Conservation (phyloP, 1,284 basidiomycete species). For the Sanghuangporus sanghuang region DNA sequence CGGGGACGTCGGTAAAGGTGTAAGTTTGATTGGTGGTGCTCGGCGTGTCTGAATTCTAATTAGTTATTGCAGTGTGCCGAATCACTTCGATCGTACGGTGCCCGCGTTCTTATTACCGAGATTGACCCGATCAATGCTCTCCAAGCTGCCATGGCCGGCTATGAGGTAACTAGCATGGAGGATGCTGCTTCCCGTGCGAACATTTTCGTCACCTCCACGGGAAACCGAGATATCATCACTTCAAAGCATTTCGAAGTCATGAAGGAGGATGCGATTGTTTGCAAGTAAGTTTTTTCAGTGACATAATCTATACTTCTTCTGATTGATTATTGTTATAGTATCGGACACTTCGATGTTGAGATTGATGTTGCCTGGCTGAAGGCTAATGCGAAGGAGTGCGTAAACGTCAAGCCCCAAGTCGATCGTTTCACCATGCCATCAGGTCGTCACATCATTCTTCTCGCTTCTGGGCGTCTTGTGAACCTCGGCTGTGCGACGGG, state of each 20-base stretch:
- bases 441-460: slow-evolving; percentile 94
- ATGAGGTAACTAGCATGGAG: slow-evolving; percentile 99
- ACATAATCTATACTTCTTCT: neutral
- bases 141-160: slow-evolving; percentile 99
- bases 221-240: slow-evolving; percentile 98
- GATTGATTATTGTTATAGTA: slow-evolving; percentile 41
- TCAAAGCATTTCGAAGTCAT: slow-evolving; percentile 90
- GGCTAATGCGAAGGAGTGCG: slow-evolving; percentile 77
- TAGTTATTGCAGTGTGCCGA: slow-evolving; percentile 77
- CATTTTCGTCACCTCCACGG: slow-evolving; percentile 98
- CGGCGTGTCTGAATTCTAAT: slow-evolving; percentile 4
- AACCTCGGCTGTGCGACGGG: slow-evolving; percentile 96
- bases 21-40: slow-evolving; percentile 38
- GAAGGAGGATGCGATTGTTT: slow-evolving; percentile 98
- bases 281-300: slow-evolving; percentile 60
- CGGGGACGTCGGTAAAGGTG: slow-evolving; percentile 99
- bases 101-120: slow-evolving; percentile 95
- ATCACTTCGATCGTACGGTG: slow-evolving; percentile 94
- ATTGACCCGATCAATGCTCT: slow-evolving; percentile 99
- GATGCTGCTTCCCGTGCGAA: slow-evolving; percentile 87
- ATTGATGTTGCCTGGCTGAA: slow-evolving; percentile 99
- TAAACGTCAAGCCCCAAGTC: slow-evolving; percentile 99
- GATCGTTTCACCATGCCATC: slow-evolving; percentile 93
- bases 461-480: slow-evolving; percentile 98
- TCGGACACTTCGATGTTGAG: slow-evolving; percentile 98